Conservation (phyloP, 2,329 filamentous ascomycete genomes). For the Aspergillus brasiliensis region DNA sequence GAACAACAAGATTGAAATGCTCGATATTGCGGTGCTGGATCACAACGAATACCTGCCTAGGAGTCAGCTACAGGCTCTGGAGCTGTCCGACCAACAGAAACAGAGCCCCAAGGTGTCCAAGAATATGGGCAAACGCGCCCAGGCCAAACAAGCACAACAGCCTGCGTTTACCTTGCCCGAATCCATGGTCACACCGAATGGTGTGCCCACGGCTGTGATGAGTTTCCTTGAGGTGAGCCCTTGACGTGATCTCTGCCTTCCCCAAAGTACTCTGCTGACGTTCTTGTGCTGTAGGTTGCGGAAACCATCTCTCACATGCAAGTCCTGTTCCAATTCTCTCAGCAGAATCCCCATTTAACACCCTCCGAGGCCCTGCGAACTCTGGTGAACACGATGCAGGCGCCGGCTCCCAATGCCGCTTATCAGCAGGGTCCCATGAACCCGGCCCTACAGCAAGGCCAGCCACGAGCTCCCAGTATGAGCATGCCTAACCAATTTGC, state of each 20-base stretch:
- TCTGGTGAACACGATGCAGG: conserved; percentile 52
- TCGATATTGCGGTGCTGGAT: conserved; percentile 75
- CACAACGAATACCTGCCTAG: conserved; percentile 86
- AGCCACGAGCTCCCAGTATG: conserved; percentile 48
- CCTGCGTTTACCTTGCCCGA: conserved; percentile 48
- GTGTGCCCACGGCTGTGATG: conserved; percentile 59
- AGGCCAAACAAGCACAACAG: conserved; percentile 49
- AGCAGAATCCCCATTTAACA: conserved; percentile 54
- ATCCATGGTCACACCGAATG: conserved; percentile 51
- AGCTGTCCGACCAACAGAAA: conserved; percentile 58
- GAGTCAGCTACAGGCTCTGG: conserved; percentile 54
- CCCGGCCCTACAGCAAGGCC: conserved; percentile 38
- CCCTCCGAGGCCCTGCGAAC: conserved; percentile 58
- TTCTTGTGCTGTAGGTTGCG: conserved; percentile 52
- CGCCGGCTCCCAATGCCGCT: conserved; percentile 34
- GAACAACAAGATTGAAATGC: conserved; percentile 77
- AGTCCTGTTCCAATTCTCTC: conserved; percentile 59
- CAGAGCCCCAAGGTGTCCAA: conserved; percentile 63
- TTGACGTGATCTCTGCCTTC: not conserved
- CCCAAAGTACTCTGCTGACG: not conserved
- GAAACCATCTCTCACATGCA: conserved; percentile 68
- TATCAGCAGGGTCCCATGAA: conserved; percentile 37
- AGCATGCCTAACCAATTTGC: conserved; percentile 56
- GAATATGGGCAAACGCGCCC: conserved; percentile 53
- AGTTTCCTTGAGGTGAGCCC: conserved; percentile 63